Evolutionary conservation across 495 filamentous ascomycete genomes (phyloP), one percentile per base, ranked within the genome.

Genomic region (Hyaloscypha bicolor): DNA sequence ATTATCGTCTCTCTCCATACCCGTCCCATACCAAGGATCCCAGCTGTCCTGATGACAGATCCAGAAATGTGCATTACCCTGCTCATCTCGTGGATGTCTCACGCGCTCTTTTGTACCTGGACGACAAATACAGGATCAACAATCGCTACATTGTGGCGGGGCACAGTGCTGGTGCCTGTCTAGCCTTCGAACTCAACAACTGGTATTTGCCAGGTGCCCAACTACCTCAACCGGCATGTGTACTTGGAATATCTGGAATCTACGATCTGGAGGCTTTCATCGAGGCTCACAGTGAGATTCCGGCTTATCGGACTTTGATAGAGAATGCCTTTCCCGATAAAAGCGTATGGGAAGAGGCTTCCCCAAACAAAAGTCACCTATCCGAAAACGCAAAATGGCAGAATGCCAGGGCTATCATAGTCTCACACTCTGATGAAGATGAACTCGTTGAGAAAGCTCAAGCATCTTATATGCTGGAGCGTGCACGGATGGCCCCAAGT

Each of bases 1-100:
- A 91, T 69, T 96, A 97, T 81, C 87, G 93, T 22, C 85, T 96
- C 30, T 93, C 89, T 30, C 83, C 91, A 1, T 86, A 95, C 75
- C 89, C 91, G 0, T 64, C 73, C 9, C 80, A 87, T 74, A 82
- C 88, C 0, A 78, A 85, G 29, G 16, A 60, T 71, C 77, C 78
- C 56, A 67, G 31, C 42, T 73, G 61, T 39, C 73, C 62, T 11
- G 67, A 57, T 37, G 67, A 70, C 39, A 57, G 55, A 19, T 69
- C 67, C 5, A 60, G 70, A 30, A 72, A 72, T 65, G 88, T 87
- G 1, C 78, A 73, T 21, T 92, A 96, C 70, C 93, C 93, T 1
- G 86, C 90, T 53, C 92, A 94, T 69, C 78, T 96, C 29, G 63
- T 79, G 53, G 93, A 97, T 67, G 85, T 95, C 14, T 77, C 85